Percentiles rank a stretch among this genome's conserved stretches.
Evolutionary conservation across 371 early-diverging fungal genomes (phyloP).

Genomic region (Dinochytrium kinnereticum): DNA sequence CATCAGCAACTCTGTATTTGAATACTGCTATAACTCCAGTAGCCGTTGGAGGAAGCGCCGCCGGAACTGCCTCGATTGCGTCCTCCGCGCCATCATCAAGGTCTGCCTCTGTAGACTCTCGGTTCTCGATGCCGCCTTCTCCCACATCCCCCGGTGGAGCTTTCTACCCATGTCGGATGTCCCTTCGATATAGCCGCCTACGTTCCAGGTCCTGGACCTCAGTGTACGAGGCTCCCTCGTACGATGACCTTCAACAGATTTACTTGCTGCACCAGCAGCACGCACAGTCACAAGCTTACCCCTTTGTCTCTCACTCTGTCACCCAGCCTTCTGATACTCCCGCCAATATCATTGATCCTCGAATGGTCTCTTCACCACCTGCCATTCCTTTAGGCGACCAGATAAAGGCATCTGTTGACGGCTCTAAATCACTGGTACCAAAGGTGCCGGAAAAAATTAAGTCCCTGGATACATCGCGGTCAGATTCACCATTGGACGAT

Average conservation of each 20-base stretch:
- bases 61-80: background rate
- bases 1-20: too few relatives aligned
- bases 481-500: too few relatives aligned
- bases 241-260: background rate
- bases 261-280: background rate
- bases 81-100: conserved; percentile 2
- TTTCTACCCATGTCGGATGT: background rate
- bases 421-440: too few relatives aligned
- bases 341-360: too few relatives aligned
- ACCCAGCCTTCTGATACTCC: too few relatives aligned
- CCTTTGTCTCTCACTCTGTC: too few relatives aligned
- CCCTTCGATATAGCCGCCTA: background rate
- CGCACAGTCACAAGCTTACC: background rate
- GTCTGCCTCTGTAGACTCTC: conserved; percentile 9
- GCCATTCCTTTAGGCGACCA: too few relatives aligned
- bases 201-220: conserved; percentile 1
- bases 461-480: too few relatives aligned
- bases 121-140: background rate
- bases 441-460: too few relatives aligned
- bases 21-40: background rate
- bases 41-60: background rate
- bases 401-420: too few relatives aligned
- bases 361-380: too few relatives aligned
- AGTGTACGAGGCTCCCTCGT: background rate
- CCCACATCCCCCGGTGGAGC: conserved; percentile 2